phyloP scores from a whole-genome alignment of 2,329 filamentous ascomycete genomes.

The Coleophoma crateriformis region DNA sequence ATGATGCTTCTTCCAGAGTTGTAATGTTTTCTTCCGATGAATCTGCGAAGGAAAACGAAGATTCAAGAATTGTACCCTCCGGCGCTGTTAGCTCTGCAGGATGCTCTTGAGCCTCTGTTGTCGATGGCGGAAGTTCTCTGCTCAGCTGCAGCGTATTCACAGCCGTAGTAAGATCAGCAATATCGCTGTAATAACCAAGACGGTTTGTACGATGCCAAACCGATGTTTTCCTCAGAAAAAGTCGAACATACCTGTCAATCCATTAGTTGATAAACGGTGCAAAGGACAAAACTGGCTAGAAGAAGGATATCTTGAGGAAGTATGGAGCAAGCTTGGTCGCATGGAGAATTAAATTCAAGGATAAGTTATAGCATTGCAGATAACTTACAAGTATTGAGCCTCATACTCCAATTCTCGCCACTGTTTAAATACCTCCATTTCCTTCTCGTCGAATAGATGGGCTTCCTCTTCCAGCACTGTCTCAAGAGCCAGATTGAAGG shows the following conservation, averaged over 20 bases:
- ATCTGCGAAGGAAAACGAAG: constrained; percentile 74
- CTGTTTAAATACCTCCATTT: constrained; percentile 68
- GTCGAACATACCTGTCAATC: constrained; percentile 68
- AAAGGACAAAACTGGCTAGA: no score
- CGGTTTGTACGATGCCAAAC: constrained; percentile 82
- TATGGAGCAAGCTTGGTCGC: no score
- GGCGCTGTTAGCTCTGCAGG: constrained; percentile 43
- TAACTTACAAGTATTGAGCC: constrained; percentile 76
- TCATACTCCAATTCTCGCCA: constrained; percentile 77
- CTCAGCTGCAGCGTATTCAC: constrained; percentile 57
- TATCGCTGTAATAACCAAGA: constrained; percentile 76
- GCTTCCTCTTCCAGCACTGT: constrained; percentile 86
- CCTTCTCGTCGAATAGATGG: constrained; percentile 78
- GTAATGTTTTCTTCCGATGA: constrained; percentile 67
- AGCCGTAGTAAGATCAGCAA: constrained; percentile 65
- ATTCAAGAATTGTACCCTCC: constrained; percentile 41
- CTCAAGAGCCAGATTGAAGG: constrained; percentile 87
- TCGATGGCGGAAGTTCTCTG: constrained; percentile 45
- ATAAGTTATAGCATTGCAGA: no score
- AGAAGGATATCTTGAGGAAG: no score
- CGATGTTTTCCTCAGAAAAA: constrained; percentile 88
- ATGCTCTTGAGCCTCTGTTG: constrained; percentile 13
- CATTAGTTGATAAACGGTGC: no score
- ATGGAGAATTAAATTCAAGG: no score
- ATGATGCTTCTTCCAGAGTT: constrained; percentile 76